Conservation (phyloP, 148 eudicot species). For the Selenicereus undatus region DNA sequence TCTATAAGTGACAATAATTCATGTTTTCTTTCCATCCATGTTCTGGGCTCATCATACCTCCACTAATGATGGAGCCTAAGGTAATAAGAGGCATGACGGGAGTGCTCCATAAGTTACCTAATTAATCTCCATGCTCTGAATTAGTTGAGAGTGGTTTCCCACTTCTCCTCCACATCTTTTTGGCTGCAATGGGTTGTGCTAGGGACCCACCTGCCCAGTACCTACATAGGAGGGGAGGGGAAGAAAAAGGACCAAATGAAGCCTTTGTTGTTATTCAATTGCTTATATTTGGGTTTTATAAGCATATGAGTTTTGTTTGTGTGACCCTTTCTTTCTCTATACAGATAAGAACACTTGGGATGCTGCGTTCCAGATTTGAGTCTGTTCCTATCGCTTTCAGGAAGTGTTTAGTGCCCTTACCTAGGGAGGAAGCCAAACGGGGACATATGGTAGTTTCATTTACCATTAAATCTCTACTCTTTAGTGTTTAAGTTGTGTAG, state of each 20-base stretch:
- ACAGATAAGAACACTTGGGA: conserved; percentile 95
- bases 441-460: conserved; percentile 42
- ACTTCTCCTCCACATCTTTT: not conserved
- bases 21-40: not conserved
- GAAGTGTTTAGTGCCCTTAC: conserved; percentile 67
- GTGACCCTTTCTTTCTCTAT: conserved; percentile 6
- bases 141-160: not conserved
- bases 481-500: conserved; percentile 11
- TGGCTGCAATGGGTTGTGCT: not conserved
- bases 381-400: conserved; percentile 89
- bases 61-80: not conserved
- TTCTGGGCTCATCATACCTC: conserved; percentile 2
- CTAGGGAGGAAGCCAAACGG: conserved; percentile 39
- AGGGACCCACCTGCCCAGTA: not conserved
- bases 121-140: not conserved
- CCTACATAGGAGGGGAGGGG: not conserved
- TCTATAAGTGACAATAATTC: not conserved
- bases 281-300: not conserved
- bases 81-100: not conserved
- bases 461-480: conserved; percentile 14
- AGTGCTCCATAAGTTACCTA: not conserved
- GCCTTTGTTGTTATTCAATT: conserved; percentile 10
- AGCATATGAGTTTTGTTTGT: conserved; percentile 10
- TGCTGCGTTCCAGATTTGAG: conserved; percentile 94
- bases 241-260: not conserved